A percentile compares a stretch with the other conserved stretches of the same genome.
Conservation (phyloP, 2,329 filamentous ascomycete genomes). For the Venturia oleaginea region DNA sequence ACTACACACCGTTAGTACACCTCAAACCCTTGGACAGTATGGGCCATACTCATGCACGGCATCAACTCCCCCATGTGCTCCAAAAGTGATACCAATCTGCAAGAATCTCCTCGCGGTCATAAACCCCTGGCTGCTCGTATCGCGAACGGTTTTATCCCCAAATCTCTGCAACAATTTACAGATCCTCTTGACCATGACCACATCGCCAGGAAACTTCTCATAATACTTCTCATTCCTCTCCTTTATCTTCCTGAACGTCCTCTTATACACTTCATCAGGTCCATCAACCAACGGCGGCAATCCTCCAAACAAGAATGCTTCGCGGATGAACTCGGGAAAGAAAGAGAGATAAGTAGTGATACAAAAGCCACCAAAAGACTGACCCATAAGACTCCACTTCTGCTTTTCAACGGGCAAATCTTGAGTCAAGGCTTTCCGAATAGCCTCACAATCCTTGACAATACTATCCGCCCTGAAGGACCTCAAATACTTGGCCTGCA, state of each 20-base stretch:
- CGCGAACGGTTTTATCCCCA: constrained; percentile 45
- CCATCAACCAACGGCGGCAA: constrained; percentile 65
- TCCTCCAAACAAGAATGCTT: constrained; percentile 77
- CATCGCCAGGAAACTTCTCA: constrained; percentile 74
- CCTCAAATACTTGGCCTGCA: constrained; percentile 73
- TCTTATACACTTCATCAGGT: constrained; percentile 66
- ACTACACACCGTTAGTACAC: constrained; percentile 27
- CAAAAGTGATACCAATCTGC: constrained; percentile 69
- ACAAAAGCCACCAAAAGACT: constrained; percentile 89
- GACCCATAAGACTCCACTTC: constrained; percentile 80
- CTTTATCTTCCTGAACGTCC: constrained; percentile 59
- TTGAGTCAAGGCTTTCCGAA: constrained; percentile 64
- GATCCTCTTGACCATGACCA: constrained; percentile 57
- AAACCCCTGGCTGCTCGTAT: constrained; percentile 61
- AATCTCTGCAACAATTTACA: constrained; percentile 51
- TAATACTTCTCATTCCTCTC: constrained; percentile 75
- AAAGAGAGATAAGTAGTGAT: constrained; percentile 74
- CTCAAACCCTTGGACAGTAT: neutral
- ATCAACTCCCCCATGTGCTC: constrained; percentile 51
- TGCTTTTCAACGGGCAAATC: constrained; percentile 60
- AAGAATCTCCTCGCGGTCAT: constrained; percentile 68
- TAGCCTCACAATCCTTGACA: constrained; percentile 79
- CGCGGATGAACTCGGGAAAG: constrained; percentile 65
- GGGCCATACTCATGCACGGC: neutral
- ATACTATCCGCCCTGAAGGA: constrained; percentile 84